Evolutionary conservation across 2,329 filamentous ascomycete species (phyloP).

Genomic region (Xylaria digitata): DNA sequence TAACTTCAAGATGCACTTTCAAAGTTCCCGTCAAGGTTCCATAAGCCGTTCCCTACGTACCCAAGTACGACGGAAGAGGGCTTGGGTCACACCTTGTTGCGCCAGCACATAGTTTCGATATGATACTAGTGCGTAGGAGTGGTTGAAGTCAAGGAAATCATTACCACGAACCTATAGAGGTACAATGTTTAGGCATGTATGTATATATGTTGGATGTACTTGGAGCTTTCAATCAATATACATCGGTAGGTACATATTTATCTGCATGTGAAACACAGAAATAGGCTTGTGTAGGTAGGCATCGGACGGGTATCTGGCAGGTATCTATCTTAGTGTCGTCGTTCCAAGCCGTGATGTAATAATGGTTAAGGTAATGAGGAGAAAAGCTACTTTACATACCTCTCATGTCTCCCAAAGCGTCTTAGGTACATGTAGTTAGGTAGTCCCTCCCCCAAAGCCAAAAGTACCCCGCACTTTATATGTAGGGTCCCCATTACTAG

Average conservation of each 20-base stretch:
- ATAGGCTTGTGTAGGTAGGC: background rate
- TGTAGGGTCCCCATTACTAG: background rate
- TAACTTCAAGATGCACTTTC: background rate
- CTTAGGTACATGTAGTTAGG: background rate
- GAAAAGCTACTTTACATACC: background rate
- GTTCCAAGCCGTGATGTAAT: background rate
- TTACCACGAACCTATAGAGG: background rate
- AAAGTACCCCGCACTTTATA: conserved; percentile 30
- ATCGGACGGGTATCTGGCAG: too few relatives aligned
- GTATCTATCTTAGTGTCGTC: background rate
- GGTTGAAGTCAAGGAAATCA: background rate
- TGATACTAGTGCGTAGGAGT: background rate
- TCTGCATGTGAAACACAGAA: background rate
- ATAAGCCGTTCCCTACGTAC: background rate
- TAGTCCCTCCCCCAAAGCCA: background rate
- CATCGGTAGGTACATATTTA: background rate
- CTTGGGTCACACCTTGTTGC: conserved; percentile 2
- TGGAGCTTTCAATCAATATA: background rate
- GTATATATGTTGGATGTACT: background rate
- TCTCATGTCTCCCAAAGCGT: too few relatives aligned
- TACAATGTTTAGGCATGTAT: too few relatives aligned
- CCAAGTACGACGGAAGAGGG: background rate
- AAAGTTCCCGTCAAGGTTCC: too few relatives aligned
- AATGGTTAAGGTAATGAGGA: background rate
- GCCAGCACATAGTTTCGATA: conserved; percentile 6